Base-by-base conservation (phyloP, 2,329 filamentous ascomycete species). In the Alternaria consortialis region DNA sequence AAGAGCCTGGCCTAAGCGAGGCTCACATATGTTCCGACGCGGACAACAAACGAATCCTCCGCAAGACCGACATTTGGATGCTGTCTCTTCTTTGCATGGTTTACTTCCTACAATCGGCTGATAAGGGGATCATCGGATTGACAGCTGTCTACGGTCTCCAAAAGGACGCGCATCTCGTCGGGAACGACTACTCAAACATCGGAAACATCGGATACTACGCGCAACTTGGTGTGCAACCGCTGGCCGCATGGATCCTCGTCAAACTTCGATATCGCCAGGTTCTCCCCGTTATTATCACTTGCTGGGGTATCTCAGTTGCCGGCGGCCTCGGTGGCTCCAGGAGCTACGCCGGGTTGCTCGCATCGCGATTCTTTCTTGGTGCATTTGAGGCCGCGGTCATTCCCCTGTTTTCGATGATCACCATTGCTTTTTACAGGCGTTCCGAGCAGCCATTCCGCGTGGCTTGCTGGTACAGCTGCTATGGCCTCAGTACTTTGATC, bases 391-490 rank as follows among this genome's bases (percentile, higher is more conserved):
- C 71, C n/a, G 68, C 68, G 11, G 67, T 71, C 40, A 55, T 69
- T 29, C 71, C 71, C 2, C 54, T 71, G 1, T 73, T 73, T 58
- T 69, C 70, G 2, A 69, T 72, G 47, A 71, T 73, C 42, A 73
- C 69, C 15, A 69, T 69, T 9, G 67, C 65, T 2, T 73, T 71
- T 37, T 71, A 71, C 48, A 61, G 64, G 9, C 67, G 68, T 37
- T 67, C 67, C 0, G 68, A 71, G 52, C 67, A 70, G 50, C 68
- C 68, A 6, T 68, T 70, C 50, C 56, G 60, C 5, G 59, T 60
- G 32, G 51, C 52, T 6, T 84, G 90, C 60, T 91, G 89, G 89
- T 90, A 90, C 77, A 84, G 81, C 53, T 90, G 88, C 79, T 89
- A 88, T 64, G 87, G 87, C 6, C 83, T 85, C 51, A 87, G 84